Conservation (phyloP, 495 filamentous ascomycete genomes). For the Bombardia bombarda region DNA sequence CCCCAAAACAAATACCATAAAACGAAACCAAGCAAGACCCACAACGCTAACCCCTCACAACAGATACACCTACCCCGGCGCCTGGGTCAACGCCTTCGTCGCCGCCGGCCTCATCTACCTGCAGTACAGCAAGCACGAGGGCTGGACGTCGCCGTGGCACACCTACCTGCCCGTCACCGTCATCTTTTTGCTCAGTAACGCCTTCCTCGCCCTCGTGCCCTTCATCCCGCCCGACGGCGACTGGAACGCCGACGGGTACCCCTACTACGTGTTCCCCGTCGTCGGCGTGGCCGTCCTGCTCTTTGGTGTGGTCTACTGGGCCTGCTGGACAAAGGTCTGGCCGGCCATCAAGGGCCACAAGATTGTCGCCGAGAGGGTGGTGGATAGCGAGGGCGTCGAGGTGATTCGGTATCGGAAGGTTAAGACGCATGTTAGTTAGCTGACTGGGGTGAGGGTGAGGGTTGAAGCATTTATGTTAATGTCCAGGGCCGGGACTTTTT, state of each 20-base stretch:
- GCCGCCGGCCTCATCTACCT: constrained; percentile 44
- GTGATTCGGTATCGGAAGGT: constrained; percentile 31
- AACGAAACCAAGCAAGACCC: too few species aligned
- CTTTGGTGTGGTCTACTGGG: constrained; percentile 43
- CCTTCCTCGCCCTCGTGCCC: constrained; percentile 43
- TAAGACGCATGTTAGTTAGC: too few species aligned
- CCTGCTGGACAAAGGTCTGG: constrained; percentile 37
- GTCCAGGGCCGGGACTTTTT: too few species aligned
- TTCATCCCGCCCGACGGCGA: constrained; percentile 43
- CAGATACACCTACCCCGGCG: constrained; percentile 42
- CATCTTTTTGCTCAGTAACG: constrained; percentile 37
- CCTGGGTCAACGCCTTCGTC: constrained; percentile 46
- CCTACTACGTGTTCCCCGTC: constrained; percentile 44
- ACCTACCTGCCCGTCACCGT: constrained; percentile 35
- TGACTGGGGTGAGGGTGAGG: too few species aligned
- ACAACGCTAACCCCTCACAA: constrained; percentile 8
- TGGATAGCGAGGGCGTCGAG: constrained; percentile 34
- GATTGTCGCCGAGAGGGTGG: constrained; percentile 28
- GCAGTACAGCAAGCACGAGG: constrained; percentile 29
- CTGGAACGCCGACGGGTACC: constrained; percentile 42
- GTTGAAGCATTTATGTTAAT: too few species aligned
- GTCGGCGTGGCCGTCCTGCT: constrained; percentile 41
- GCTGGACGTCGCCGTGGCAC: constrained; percentile 37
- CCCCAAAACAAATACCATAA: background rate
- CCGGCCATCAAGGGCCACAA: constrained; percentile 39